Percentiles rank a stretch among this genome's conserved stretches.
These are phyloP conservation scores for grape (Vitis vinifera) DNA, from an alignment of 164 flowering plant genomes.

Conservation along the genomic window ASM3070453v1 NC_081821.1:8942501-8943000, in stretches of 20 bases:
- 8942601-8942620: constrained; percentile 68
- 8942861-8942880: constrained; percentile 38
- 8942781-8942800: constrained; percentile 84
- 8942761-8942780: constrained; percentile 88
- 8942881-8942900: constrained; percentile 62
- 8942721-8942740: constrained; percentile 77
- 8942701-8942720: constrained; percentile 85
- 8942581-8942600: constrained; percentile 69
- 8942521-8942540: constrained; percentile 4
- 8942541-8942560: constrained; percentile 70
- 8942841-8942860: constrained; percentile 38
- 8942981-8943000: constrained; percentile 25
- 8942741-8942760: constrained; percentile 90
- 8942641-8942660: constrained; percentile 31
- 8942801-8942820: constrained; percentile 96
- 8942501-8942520: constrained; percentile 23
- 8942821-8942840: constrained; percentile 61
- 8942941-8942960: constrained; percentile 23
- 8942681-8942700: constrained; percentile 76
- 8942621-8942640: constrained; percentile 36
- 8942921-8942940: constrained; percentile 35
- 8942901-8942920: constrained; percentile 71
- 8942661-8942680: constrained; percentile 34
- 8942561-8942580: constrained; percentile 86
- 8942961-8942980: constrained; percentile 18